These are phyloP conservation scores for Podospora australis DNA, from an alignment of 495 filamentous ascomycete species.

Conservation along the genomic window DNA sequence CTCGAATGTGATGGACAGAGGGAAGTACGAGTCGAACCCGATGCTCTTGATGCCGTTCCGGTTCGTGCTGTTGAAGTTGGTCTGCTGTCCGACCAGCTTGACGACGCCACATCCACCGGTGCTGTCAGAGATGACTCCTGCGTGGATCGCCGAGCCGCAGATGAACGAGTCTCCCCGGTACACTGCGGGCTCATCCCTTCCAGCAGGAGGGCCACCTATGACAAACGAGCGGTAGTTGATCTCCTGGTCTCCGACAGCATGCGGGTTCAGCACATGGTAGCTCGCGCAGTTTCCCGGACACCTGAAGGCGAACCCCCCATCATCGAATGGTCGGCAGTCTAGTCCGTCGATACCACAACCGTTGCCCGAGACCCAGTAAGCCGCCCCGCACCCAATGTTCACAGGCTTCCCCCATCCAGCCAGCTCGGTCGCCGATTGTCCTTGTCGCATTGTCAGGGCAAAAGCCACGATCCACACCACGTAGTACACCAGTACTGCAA, in stretches of 20 bases:
- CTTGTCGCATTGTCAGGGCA: constrained; percentile 57
- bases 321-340: constrained; percentile 72
- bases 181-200: constrained; percentile 37
- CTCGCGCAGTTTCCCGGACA: constrained; percentile 72
- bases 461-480: constrained; percentile 69
- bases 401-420: constrained; percentile 60
- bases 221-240: constrained; percentile 65
- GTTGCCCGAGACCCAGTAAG: constrained; percentile 62
- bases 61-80: constrained; percentile 9
- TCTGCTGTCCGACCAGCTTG: constrained; percentile 8
- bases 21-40: constrained; percentile 30
- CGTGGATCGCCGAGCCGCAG: constrained; percentile 74
- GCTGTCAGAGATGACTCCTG: constrained; percentile 59
- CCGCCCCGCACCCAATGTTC: constrained; percentile 59
- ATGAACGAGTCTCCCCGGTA: constrained; percentile 83
- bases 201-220: constrained; percentile 62
- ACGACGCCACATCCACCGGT: constrained; percentile 60
- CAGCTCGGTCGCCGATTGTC: constrained; percentile 57
- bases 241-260: constrained; percentile 67
- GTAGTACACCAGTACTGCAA: constrained; percentile 55
- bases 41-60: constrained; percentile 17
- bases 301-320: constrained; percentile 62
- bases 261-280: constrained; percentile 60
- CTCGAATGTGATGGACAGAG: constrained; percentile 64
- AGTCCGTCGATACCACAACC: constrained; percentile 74